Evolutionary conservation across 345 rosid genomes (phyloP).

Genomic region (Eucalyptus pauciflora): DNA sequence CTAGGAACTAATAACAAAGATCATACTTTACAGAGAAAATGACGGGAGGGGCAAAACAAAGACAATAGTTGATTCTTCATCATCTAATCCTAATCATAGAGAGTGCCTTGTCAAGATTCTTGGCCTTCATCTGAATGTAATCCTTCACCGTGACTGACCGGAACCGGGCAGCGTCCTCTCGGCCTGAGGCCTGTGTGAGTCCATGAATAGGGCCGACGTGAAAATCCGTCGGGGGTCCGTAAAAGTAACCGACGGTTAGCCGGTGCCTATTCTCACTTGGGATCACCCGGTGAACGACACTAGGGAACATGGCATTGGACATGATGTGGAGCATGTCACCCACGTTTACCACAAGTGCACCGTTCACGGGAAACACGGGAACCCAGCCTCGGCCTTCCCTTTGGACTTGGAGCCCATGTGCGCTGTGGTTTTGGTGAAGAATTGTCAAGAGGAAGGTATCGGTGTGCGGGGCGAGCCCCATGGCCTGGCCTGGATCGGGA

Average conservation of each 20-base stretch:
- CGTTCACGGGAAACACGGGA: constrained; percentile 31
- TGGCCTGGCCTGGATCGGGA: constrained; percentile 52
- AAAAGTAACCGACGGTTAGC: constrained; percentile 57
- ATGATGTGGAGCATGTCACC: constrained; percentile 79
- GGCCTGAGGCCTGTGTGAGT: not conserved
- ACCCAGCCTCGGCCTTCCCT: constrained; percentile 58
- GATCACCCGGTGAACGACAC: constrained; percentile 56
- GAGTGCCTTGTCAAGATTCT: constrained; percentile 45
- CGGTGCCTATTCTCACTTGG: constrained; percentile 39
- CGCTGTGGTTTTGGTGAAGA: constrained; percentile 35
- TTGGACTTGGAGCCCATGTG: constrained; percentile 48
- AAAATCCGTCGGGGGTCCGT: constrained; percentile 31
- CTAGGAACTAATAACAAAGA: not conserved
- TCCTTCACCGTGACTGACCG: constrained; percentile 41
- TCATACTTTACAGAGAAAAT: not conserved
- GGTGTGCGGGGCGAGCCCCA: constrained; percentile 88
- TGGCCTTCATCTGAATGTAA: constrained; percentile 41
- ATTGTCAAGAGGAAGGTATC: constrained; percentile 69
- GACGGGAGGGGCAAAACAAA: not conserved
- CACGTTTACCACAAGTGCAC: constrained; percentile 65
- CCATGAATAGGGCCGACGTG: constrained; percentile 22
- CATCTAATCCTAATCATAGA: constrained; percentile 16
- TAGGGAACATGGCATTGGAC: constrained; percentile 46
- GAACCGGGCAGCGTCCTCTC: constrained; percentile 15
- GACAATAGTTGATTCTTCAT: not conserved